These are phyloP conservation scores for Plantago ovata DNA, from an alignment of 257 asterid genomes.

Conservation along the genomic window DNA sequence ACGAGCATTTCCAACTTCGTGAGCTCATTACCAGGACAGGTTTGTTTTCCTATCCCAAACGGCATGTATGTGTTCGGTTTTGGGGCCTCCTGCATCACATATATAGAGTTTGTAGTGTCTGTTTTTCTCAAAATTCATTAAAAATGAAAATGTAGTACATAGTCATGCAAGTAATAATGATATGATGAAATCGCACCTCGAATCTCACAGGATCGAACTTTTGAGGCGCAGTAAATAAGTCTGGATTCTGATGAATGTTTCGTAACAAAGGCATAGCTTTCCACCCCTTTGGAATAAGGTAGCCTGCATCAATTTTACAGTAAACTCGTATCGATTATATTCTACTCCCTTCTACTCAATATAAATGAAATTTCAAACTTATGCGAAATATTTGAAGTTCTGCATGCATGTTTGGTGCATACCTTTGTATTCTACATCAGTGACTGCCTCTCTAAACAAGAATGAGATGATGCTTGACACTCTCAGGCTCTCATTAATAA, in stretches of 20 bases:
- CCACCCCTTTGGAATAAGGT: conserved; percentile 93
- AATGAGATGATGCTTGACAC: conserved; percentile 82
- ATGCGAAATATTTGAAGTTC: too few species aligned
- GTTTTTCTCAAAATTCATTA: too few species aligned
- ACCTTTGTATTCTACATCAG: conserved; percentile 84
- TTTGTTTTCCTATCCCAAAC: conserved; percentile 83
- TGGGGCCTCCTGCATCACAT: conserved; percentile 39
- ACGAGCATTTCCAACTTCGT: conserved; percentile 83
- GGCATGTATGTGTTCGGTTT: conserved; percentile 83
- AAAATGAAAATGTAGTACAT: background rate
- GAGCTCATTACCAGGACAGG: conserved; percentile 90
- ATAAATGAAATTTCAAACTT: too few species aligned
- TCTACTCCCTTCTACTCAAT: too few species aligned
- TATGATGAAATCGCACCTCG: conserved; percentile 41
- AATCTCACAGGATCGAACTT: conserved; percentile 73
- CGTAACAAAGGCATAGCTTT: conserved; percentile 91
- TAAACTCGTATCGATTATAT: background rate
- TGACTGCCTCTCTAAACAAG: conserved; percentile 84
- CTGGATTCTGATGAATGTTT: conserved; percentile 88
- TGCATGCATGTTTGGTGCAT: too few species aligned
- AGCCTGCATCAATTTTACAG: conserved; percentile 38
- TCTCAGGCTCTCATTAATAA: conserved; percentile 72
- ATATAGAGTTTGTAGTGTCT: background rate
- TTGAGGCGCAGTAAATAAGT: conserved; percentile 65
- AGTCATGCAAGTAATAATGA: background rate